Base-by-base conservation (phyloP, 176 grass and related monocot genomes). In the Oryza punctata region DNA sequence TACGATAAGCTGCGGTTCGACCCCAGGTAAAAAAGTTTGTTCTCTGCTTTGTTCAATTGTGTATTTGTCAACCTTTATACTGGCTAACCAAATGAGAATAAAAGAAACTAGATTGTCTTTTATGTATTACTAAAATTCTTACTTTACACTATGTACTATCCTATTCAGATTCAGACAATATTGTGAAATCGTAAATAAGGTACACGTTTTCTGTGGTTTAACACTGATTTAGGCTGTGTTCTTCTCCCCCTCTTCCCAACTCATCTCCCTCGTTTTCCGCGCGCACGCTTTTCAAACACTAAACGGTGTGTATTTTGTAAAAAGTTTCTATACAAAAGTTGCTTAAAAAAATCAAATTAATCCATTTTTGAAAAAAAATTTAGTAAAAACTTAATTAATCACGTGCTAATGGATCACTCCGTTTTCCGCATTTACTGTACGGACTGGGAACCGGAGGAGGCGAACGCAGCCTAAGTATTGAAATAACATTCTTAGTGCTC, bases 1-100 rank as follows among this genome's bases (percentile, higher is more conserved):
- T 99, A 99, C 16, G 97, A 99, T 75, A 96, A 91, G 75, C 82
- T 99, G 38, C 88, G 86, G 43, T 99, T 99, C 28, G 75, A 99
- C 46, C 93, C 91, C 1, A 94, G 96, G 96, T 99, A 80, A 49
- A 54, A 46, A 33, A 63, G 18, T 82, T 77, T 18, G 11, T 91
- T n/a, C 54, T 82, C 40, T 69, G 6, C 60, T 73, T 57, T 3
- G 8, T n/a, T 24, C 2, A 43, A 46, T 41, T 82, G 26, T 13
- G 7, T 41, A 29, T 29, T 63, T 50, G 63, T 85, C 63, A 45
- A 18, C 13, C 27, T 54, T 73, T 35, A 19, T 40, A 64, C 12
- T 21, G 6, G 23, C 24, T 63, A 44, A 41, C 4, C 24, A 69
- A 78, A 69, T 18, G 9, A 37, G 29, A 69, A 68, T 12, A 75